These are phyloP conservation scores for Calocybe indica DNA, from an alignment of 768 basidiomycete genomes.

Conservation along the genomic window DNA sequence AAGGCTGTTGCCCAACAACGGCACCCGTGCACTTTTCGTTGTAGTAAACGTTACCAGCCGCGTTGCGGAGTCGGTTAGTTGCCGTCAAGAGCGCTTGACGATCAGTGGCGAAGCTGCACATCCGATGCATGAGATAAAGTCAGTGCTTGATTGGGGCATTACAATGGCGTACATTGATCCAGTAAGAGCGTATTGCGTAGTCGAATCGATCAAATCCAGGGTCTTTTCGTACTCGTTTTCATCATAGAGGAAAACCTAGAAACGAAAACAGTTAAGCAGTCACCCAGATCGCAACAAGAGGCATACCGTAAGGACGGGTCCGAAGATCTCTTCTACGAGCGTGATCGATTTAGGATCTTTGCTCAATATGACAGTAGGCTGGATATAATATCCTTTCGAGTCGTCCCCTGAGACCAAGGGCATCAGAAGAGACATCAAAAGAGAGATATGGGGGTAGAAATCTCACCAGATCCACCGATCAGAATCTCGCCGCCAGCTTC, in stretches of 20 bases:
- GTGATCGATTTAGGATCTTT: constrained; percentile 86
- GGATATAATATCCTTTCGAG: constrained; percentile 88
- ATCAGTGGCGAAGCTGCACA: constrained; percentile 70
- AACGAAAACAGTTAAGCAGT: not conserved
- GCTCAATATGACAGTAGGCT: constrained; percentile 91
- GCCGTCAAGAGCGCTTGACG: constrained; percentile 76
- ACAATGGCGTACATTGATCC: constrained; percentile 71
- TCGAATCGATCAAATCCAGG: constrained; percentile 78
- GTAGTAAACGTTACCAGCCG: constrained; percentile 96
- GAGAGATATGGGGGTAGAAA: not conserved
- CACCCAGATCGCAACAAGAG: not conserved
- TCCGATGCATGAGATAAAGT: not conserved
- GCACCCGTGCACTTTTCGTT: constrained; percentile 98
- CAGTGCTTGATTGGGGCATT: not conserved
- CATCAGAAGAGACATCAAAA: not conserved
- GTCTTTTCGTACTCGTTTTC: constrained; percentile 85
- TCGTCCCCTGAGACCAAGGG: constrained; percentile 53
- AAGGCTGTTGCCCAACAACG: constrained; percentile 97
- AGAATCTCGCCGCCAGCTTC: constrained; percentile 86
- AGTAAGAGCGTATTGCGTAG: constrained; percentile 89
- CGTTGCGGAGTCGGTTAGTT: constrained; percentile 78
- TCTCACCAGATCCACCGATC: constrained; percentile 71
- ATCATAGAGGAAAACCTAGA: constrained; percentile 80
- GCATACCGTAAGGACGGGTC: constrained; percentile 83
- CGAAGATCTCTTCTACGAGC: constrained; percentile 95